phyloP scores from a whole-genome alignment of 2,329 filamentous ascomycete species.

The Emmonsiellopsis sp. region DNA sequence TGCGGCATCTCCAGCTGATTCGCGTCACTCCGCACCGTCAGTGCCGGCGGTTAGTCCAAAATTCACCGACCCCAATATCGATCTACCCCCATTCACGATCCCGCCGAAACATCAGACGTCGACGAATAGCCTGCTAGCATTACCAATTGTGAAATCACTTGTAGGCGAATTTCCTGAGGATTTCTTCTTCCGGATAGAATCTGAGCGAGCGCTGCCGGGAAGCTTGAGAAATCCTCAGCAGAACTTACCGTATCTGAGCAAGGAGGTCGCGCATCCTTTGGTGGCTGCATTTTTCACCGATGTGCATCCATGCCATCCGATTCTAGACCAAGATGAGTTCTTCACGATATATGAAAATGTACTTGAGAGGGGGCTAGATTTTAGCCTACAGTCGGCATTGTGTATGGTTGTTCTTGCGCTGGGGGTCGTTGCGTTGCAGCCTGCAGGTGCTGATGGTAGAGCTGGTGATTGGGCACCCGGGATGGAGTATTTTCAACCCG shows the following conservation, averaged over 20 bases:
- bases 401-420: conserved; percentile 25
- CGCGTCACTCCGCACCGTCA: background rate
- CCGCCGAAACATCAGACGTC: conserved; percentile 6
- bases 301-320: conserved; percentile 20
- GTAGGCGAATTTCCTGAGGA: conserved; percentile 7
- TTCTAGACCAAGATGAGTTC: conserved; percentile 21
- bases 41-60: background rate
- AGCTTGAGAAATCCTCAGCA: background rate
- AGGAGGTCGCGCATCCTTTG: conserved; percentile 16
- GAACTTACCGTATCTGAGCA: background rate
- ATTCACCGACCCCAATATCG: background rate
- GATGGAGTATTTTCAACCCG: conserved; percentile 23
- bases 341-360: conserved; percentile 15
- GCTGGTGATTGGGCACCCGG: conserved; percentile 17
- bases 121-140: conserved; percentile 1
- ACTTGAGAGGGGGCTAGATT: conserved; percentile 14
- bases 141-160: conserved; percentile 5
- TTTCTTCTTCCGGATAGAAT: conserved; percentile 6
- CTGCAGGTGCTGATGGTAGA: conserved; percentile 10
- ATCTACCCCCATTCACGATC: conserved; percentile 7
- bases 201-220: background rate
- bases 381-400: conserved; percentile 19
- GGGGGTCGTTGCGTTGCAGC: conserved; percentile 16
- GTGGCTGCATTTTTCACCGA: conserved; percentile 18
- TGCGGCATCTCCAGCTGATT: conserved; percentile 4